Evolutionary conservation across 495 filamentous ascomycete genomes (phyloP), one percentile per base, ranked within the genome.

Genomic region (Aspergillus diversus): DNA sequence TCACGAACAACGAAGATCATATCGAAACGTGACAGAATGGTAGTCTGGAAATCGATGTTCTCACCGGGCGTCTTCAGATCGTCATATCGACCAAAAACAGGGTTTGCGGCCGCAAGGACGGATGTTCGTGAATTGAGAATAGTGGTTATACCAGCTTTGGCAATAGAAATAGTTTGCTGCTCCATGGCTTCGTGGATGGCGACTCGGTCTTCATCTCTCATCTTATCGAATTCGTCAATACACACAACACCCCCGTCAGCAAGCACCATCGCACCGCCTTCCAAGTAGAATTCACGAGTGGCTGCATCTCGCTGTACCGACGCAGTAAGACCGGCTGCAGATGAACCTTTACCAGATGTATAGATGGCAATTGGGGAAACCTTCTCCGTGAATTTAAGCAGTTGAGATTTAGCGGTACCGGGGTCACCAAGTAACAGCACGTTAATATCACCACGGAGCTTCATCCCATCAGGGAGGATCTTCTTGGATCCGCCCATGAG

Each of bases 131-230:
- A 93, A 73, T 99, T 99, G 31, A 99, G 84, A 63, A 99, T 98
- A 2, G 96, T 99, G 15, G 96, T 99, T 69, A 99, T 98, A 70
- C 96, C 96, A 5, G 96, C 96, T 77, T 99, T 99, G 65, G 96
- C 96, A 69, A 99, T 98, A 9, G 96, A 99, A 61, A 99, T 99
- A 7, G 96, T 99, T 76, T 99, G 96, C 77, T 99, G 96, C 71
- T 99, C 96, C 96, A 99, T 99, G 61, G 96, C 96, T 84, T 99
- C 96, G 83, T 99, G 96, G 75, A 99, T 99, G 8, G 96, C 96
- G 21, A 99, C 96, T 65, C 96, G 87, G 66, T 99, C 96, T 75
- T 99, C 96, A 75, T 99, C 96, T 61, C 96, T 86, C 96, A 99
- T 99, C 81, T 99, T 99, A 80, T 99, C 96, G 74, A 99, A 99